Conservation (phyloP, 768 basidiomycete species). For the Russula virescens region DNA sequence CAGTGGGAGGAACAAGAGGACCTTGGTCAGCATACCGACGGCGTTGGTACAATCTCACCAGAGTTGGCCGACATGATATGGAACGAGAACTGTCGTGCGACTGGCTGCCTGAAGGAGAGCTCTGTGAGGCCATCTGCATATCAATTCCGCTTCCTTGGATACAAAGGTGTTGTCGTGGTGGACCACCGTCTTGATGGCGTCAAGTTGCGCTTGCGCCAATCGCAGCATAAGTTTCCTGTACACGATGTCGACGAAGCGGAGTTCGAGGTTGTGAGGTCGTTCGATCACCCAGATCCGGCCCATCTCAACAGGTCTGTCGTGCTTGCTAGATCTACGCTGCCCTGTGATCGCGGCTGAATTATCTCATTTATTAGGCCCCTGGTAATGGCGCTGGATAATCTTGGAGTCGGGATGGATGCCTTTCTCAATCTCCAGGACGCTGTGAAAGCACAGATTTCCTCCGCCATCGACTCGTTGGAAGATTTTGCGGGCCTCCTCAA, state of each 20-base stretch:
- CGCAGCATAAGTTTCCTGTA: slow-evolving; percentile 72
- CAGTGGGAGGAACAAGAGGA: slow-evolving; percentile 65
- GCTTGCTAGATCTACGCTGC: neutral
- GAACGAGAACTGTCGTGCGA: slow-evolving; percentile 43
- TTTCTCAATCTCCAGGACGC: neutral
- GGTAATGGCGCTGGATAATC: neutral
- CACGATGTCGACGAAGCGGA: slow-evolving; percentile 41
- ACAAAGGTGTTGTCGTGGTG: slow-evolving; percentile 72
- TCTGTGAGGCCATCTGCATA: neutral
- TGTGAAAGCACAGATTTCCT: neutral
- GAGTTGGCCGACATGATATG: slow-evolving; percentile 56
- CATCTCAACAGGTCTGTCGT: slow-evolving; percentile 39
- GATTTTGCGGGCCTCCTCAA: neutral
- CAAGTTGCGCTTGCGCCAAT: slow-evolving; percentile 64
- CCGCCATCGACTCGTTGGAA: neutral
- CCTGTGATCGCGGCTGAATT: neutral
- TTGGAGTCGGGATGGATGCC: neutral
- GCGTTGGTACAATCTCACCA: slow-evolving; percentile 69
- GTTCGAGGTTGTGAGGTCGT: slow-evolving; percentile 67
- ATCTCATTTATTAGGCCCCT: neutral
- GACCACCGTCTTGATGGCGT: slow-evolving; percentile 52
- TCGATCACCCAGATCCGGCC: slow-evolving; percentile 51
- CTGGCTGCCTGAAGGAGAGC: neutral
- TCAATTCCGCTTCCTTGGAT: slow-evolving; percentile 53
- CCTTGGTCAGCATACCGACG: slow-evolving; percentile 64